Conservation (phyloP, 169 alveolate genomes). For the Plasmodium malariae region DNA sequence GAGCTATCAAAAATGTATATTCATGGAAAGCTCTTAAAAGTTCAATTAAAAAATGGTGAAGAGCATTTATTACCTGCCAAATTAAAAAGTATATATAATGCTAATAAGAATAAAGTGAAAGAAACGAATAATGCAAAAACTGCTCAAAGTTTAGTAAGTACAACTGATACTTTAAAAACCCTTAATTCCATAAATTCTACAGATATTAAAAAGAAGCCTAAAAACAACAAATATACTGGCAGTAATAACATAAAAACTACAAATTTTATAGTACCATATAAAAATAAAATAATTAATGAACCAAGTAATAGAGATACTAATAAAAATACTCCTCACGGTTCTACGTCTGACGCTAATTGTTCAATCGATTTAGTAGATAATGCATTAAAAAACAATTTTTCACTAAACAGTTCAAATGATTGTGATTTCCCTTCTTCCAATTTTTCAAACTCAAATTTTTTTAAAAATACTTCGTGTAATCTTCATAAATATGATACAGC, state of each 20-base stretch:
- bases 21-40: constrained; percentile 80
- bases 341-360: constrained; percentile 8
- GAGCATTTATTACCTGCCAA: constrained; percentile 80
- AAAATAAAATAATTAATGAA: not conserved
- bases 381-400: constrained; percentile 21
- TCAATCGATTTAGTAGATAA: constrained; percentile 8
- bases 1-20: constrained; percentile 81
- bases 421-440: constrained; percentile 7
- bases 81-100: constrained; percentile 46
- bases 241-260: constrained; percentile 15
- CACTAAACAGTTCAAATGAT: constrained; percentile 29
- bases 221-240: constrained; percentile 11
- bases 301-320: constrained; percentile 2
- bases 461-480: constrained; percentile 20
- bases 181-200: constrained; percentile 57
- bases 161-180: constrained; percentile 70
- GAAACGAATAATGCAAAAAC: constrained; percentile 37
- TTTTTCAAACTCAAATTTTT: not conserved
- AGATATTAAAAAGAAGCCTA: constrained; percentile 22
- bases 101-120: constrained; percentile 26
- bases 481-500: not conserved
- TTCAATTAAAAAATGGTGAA: constrained; percentile 83
- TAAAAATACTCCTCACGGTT: constrained; percentile 1
- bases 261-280: constrained; percentile 4
- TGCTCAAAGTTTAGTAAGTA: constrained; percentile 72